These are phyloP conservation scores for Fraxinus angustifolia DNA, from an alignment of 305 asterid species.

Conservation along the genomic window DNA sequence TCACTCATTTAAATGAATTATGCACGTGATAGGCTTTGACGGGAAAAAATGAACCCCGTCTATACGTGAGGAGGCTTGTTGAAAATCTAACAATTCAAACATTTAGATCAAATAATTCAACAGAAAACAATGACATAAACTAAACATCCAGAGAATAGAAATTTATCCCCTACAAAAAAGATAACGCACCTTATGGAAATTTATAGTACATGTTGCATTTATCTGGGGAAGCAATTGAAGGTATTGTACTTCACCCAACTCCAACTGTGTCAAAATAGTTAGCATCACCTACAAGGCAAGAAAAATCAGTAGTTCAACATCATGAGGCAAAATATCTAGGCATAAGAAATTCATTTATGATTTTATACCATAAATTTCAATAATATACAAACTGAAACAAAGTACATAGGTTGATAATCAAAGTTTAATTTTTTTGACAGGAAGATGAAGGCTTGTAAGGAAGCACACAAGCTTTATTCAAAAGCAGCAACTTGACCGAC, in stretches of 20 bases:
- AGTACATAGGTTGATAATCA: neutral
- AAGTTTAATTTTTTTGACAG: neutral
- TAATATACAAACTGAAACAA: neutral
- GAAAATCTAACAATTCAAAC: neutral
- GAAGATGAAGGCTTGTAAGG: slow-evolving; percentile 8
- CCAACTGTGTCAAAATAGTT: slow-evolving; percentile 88
- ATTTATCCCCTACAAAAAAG: slow-evolving; percentile 6
- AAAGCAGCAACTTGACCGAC: slow-evolving; percentile 40
- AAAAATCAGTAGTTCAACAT: slow-evolving; percentile 28
- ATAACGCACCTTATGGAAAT: slow-evolving; percentile 78
- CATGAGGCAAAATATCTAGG: neutral
- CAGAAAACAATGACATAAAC: neutral
- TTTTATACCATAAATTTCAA: neutral
- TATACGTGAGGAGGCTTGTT: neutral
- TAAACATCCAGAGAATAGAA: neutral
- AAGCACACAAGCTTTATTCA: slow-evolving; percentile 18
- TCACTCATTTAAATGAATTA: neutral
- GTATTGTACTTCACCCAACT: slow-evolving; percentile 81
- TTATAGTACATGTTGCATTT: slow-evolving; percentile 73
- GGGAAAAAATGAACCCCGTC: neutral
- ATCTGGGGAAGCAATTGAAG: slow-evolving; percentile 75
- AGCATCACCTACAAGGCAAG: slow-evolving; percentile 67
- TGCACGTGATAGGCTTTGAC: neutral
- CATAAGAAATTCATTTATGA: slow-evolving; percentile 1
- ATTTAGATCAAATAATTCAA: neutral